phyloP scores from a whole-genome alignment of 768 basidiomycete genomes.

The Suillus alpinus region DNA sequence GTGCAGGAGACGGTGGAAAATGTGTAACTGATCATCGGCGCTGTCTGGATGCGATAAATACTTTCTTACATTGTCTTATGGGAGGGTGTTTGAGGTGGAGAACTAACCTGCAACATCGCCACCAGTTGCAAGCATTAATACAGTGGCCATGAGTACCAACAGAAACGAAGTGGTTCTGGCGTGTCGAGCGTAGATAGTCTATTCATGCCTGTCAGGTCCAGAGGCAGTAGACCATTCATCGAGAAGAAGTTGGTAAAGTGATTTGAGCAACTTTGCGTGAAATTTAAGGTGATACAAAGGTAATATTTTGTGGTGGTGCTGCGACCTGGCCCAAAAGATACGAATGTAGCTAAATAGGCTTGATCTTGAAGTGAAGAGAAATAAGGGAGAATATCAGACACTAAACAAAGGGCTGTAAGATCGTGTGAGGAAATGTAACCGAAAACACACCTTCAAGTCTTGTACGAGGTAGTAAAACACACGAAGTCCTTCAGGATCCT shows the following conservation, averaged over 20 bases:
- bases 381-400: slow-evolving; percentile 98
- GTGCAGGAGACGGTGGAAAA: not conserved
- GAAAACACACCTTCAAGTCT: slow-evolving; percentile 77
- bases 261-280: not conserved
- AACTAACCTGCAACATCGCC: not conserved
- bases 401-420: slow-evolving; percentile 38
- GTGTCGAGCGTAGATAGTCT: not conserved
- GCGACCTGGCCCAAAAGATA: not conserved
- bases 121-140: not conserved
- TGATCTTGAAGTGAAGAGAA: slow-evolving; percentile 99
- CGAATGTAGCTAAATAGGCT: slow-evolving; percentile 70
- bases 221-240: not conserved
- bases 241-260: not conserved
- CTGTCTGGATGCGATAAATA: not conserved
- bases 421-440: not conserved
- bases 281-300: not conserved
- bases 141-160: not conserved
- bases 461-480: slow-evolving; percentile 99
- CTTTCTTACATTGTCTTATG: not conserved
- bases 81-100: not conserved
- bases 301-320: not conserved
- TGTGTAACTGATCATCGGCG: not conserved
- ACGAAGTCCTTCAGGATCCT: slow-evolving; percentile 95
- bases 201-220: not conserved
- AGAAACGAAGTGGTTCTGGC: not conserved